A percentile compares a stretch with the other conserved stretches of the same genome.
phyloP scores from a whole-genome alignment of 73 alveolate species.

The Stentor roeselii region DNA sequence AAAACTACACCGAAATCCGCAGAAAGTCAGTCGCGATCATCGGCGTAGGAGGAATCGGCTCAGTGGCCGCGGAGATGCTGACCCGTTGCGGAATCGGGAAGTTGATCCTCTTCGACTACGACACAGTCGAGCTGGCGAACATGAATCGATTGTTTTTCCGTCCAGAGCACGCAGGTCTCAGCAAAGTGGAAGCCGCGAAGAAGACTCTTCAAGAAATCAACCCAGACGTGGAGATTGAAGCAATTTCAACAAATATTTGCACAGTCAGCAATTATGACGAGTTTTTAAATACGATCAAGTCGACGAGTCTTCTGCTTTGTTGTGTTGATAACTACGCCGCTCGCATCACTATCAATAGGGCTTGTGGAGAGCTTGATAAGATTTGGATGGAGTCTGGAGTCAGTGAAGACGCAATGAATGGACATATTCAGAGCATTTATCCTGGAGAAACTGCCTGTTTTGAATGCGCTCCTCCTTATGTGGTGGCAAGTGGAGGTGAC shows the following conservation, averaged over 20 bases:
- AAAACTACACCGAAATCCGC: slow-evolving; percentile 81
- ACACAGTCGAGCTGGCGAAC: slow-evolving; percentile 94
- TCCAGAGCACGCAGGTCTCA: slow-evolving; percentile 75
- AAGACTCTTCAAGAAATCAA: slow-evolving; percentile 88
- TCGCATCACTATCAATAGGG: slow-evolving; percentile 94
- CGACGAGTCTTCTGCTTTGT: slow-evolving; percentile 57
- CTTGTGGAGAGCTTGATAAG: slow-evolving; percentile 75
- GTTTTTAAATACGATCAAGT: slow-evolving; percentile 1
- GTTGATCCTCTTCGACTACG: slow-evolving; percentile 81
- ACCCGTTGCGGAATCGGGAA: slow-evolving; percentile 98
- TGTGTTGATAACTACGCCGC: slow-evolving; percentile 99
- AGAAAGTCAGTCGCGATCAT: slow-evolving; percentile 75
- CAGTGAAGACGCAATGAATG: slow-evolving; percentile 97
- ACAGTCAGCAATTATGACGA: slow-evolving; percentile 21
- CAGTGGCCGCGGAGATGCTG: slow-evolving; percentile 98
- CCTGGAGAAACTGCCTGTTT: slow-evolving; percentile 93
- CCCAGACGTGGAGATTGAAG: slow-evolving; percentile 96
- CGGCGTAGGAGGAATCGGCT: slow-evolving; percentile 98
- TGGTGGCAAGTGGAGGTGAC: slow-evolving; percentile 90
- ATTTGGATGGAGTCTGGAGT: slow-evolving; percentile 95
- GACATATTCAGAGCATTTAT: slow-evolving; percentile 81
- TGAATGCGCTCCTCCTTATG: slow-evolving; percentile 99
- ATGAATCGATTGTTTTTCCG: slow-evolving; percentile 93
- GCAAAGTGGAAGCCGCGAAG: slow-evolving; percentile 98
- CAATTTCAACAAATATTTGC: slow-evolving; percentile 35